Evolutionary conservation across 169 alveolate genomes (phyloP).

Genomic region (Plasmodium cynomolgi): DNA sequence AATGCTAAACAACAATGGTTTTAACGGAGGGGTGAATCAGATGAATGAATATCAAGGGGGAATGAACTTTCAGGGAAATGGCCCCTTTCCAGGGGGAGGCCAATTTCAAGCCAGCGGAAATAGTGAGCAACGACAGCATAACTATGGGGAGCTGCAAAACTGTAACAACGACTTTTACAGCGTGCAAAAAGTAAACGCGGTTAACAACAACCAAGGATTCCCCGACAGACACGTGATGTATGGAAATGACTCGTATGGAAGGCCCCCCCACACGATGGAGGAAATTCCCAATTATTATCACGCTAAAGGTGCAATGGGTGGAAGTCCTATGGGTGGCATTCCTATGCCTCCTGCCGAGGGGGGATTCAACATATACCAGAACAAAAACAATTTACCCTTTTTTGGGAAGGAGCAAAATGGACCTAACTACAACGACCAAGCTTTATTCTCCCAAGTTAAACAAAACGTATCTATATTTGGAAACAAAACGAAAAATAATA

Average conservation of each 20-base stretch:
- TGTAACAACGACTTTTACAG: background rate
- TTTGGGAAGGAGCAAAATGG: background rate
- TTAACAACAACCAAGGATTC: background rate
- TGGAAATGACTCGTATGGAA: background rate
- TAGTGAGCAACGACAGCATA: background rate
- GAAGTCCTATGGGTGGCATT: background rate
- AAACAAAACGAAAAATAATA: conserved; percentile 11
- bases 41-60: conserved; percentile 9
- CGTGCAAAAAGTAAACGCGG: background rate
- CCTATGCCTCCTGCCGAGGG: background rate
- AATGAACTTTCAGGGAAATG: background rate
- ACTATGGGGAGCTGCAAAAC: background rate
- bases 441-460: conserved; percentile 21
- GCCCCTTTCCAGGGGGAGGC: background rate
- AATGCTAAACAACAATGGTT: conserved; percentile 52
- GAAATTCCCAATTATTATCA: background rate
- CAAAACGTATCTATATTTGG: conserved; percentile 66
- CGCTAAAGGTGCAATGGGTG: conserved; percentile 1
- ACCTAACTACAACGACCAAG: background rate
- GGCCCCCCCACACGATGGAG: background rate
- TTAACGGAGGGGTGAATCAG: conserved; percentile 35
- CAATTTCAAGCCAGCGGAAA: background rate
- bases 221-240: background rate
- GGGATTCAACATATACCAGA: background rate
- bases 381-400: background rate